Evolutionary conservation across 805 yeast genomes (phyloP).

Genomic region (Saccharomyces eubayanus): DNA sequence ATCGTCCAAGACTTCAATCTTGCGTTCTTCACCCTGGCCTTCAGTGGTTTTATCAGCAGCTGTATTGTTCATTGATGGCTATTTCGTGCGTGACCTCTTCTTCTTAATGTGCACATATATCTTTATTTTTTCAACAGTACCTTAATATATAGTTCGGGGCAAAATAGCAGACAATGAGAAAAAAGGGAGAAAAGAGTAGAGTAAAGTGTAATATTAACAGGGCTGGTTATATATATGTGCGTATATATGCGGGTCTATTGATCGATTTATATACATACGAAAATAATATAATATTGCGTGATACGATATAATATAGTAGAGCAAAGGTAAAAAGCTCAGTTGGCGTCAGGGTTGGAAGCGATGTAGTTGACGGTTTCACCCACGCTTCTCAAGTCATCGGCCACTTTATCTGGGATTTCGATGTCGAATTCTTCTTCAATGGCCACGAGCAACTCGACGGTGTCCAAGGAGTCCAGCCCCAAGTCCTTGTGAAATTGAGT

Average conservation of each 20-base stretch:
- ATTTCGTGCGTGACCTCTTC: neutral
- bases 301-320: neutral
- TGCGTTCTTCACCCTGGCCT: slow-evolving; percentile 1
- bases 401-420: slow-evolving; percentile 81
- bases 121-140: neutral
- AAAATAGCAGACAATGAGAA: neutral
- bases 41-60: neutral
- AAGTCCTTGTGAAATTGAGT: slow-evolving; percentile 47
- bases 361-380: slow-evolving; percentile 89
- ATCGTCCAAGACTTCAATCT: slow-evolving; percentile 26
- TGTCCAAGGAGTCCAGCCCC: slow-evolving; percentile 78
- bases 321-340: slow-evolving; percentile 10
- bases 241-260: neutral
- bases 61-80: neutral
- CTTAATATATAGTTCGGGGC: neutral
- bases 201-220: neutral
- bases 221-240: neutral
- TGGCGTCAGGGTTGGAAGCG: slow-evolving; percentile 50
- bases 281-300: neutral
- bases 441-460: slow-evolving; percentile 92
- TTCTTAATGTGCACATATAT: neutral
- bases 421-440: slow-evolving; percentile 88
- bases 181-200: neutral
- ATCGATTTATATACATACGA: neutral
- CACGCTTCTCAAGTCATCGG: slow-evolving; percentile 88